Evolutionary conservation across 441 rosid genomes (phyloP).

Genomic region (Gossypium gossypioides): DNA sequence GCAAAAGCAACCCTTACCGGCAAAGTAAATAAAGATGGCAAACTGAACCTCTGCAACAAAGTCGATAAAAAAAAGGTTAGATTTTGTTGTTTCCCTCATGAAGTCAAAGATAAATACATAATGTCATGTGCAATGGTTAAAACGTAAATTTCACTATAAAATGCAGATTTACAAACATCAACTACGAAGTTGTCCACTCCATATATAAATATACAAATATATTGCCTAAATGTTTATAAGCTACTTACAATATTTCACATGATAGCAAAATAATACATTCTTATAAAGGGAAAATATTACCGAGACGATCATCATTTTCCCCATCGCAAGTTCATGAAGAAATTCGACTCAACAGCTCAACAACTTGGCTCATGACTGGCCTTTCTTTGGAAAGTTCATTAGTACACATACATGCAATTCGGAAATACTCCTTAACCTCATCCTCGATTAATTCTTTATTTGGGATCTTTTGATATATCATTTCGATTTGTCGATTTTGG

Average conservation of each 20-base stretch:
- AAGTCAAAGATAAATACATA: not conserved
- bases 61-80: not conserved
- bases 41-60: not conserved
- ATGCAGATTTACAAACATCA: not conserved
- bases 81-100: not conserved
- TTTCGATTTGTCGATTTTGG: conserved; percentile 34
- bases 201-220: not conserved
- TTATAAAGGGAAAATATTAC: not conserved
- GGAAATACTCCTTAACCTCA: conserved; percentile 40
- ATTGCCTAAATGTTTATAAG: not conserved
- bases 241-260: not conserved
- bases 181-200: not conserved
- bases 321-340: not conserved
- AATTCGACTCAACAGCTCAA: conserved; percentile 25
- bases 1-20: not conserved
- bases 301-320: not conserved
- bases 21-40: not conserved
- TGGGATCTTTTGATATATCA: conserved; percentile 30
- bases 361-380: conserved; percentile 51
- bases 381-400: conserved; percentile 33
- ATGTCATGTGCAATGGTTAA: not conserved
- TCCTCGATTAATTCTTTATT: conserved; percentile 25
- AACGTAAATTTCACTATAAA: not conserved
- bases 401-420: conserved; percentile 51
- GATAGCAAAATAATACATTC: not conserved